These are phyloP conservation scores for Plasmodium relictum DNA, from an alignment of 169 alveolate genomes.

Conservation along the genomic window DNA sequence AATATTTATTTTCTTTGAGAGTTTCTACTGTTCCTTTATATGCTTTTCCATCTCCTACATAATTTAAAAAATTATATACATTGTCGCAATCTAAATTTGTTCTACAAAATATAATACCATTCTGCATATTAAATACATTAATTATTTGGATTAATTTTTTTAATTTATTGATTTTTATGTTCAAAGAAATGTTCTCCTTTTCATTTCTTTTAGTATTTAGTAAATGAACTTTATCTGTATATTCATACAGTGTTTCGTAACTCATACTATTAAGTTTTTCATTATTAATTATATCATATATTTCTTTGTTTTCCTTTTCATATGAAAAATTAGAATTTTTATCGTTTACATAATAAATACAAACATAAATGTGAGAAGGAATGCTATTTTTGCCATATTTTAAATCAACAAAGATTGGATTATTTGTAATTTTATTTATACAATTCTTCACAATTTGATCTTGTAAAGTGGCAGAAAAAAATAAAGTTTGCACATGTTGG, in stretches of 20 bases:
- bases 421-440: constrained; percentile 73
- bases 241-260: constrained; percentile 65
- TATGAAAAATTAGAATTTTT: background rate
- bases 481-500: constrained; percentile 68
- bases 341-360: constrained; percentile 65
- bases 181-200: constrained; percentile 58
- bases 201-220: constrained; percentile 5
- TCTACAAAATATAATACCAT: constrained; percentile 78
- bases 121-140: constrained; percentile 77
- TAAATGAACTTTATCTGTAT: constrained; percentile 74
- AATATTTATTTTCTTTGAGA: constrained; percentile 66
- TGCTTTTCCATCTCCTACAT: constrained; percentile 73
- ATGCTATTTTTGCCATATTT: constrained; percentile 78
- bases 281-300: constrained; percentile 40
- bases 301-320: constrained; percentile 5
- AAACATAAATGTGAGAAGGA: constrained; percentile 78
- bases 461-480: constrained; percentile 81
- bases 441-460: constrained; percentile 72
- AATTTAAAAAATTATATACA: constrained; percentile 71
- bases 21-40: constrained; percentile 65
- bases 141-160: constrained; percentile 73
- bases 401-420: constrained; percentile 78
- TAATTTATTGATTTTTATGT: constrained; percentile 74
- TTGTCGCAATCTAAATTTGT: constrained; percentile 81
- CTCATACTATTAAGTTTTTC: constrained; percentile 50